Conservation (phyloP, 2,329 filamentous ascomycete genomes). For the Pseudocercospora fijiensis region DNA sequence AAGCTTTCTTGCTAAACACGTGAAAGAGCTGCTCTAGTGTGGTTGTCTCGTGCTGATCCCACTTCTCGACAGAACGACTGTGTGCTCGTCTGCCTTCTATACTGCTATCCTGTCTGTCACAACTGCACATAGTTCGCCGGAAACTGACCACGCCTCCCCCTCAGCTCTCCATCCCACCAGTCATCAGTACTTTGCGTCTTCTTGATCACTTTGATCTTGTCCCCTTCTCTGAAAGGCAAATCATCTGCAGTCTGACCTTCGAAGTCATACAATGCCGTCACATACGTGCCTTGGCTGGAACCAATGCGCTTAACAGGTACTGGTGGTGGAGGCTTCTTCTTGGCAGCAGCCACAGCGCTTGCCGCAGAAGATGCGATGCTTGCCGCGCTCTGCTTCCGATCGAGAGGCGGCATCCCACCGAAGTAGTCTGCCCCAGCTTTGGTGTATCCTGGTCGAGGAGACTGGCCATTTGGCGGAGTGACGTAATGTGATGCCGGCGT, state of each 20-base stretch:
- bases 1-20: background rate
- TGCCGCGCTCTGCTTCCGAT: slow-evolving; percentile 30
- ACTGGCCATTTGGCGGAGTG: slow-evolving; percentile 30
- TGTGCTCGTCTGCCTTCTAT: background rate
- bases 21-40: background rate
- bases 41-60: background rate
- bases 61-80: background rate
- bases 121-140: slow-evolving; percentile 70
- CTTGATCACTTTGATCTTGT: slow-evolving; percentile 72
- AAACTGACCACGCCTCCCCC: slow-evolving; percentile 68
- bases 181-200: slow-evolving; percentile 78
- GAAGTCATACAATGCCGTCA: slow-evolving; percentile 72
- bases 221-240: slow-evolving; percentile 72
- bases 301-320: slow-evolving; percentile 62
- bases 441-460: slow-evolving; percentile 23
- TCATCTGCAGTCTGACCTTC: slow-evolving; percentile 68
- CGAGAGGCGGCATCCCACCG: slow-evolving; percentile 24
- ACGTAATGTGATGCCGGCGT: slow-evolving; percentile 39
- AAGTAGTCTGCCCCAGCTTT: slow-evolving; percentile 35
- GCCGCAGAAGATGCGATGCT: slow-evolving; percentile 37
- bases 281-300: slow-evolving; percentile 41
- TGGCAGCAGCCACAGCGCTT: slow-evolving; percentile 43
- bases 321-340: slow-evolving; percentile 76
- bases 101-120: slow-evolving; percentile 13
- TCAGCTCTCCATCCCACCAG: slow-evolving; percentile 82